Base-by-base conservation (phyloP, 345 rosid species). In the Lepidium africanum region DNA sequence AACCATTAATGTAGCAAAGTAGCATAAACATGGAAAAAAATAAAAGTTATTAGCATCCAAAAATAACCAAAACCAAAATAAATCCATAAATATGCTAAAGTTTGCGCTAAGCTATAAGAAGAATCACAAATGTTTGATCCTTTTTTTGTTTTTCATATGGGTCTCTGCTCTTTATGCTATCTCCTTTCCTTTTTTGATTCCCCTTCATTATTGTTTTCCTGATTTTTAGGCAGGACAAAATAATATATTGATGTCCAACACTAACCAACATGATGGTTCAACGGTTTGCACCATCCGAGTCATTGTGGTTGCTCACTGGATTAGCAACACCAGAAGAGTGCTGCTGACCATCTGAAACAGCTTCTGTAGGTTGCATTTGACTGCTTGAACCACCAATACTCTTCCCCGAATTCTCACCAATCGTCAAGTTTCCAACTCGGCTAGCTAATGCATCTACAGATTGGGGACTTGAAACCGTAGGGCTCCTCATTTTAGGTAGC, bases 71-170 rank as follows among this genome's bases (percentile, higher is more conserved):
- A 63, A 39, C 63, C 64, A 32, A 38, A 58, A 56, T 10, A 59
- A 33, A n/a, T n/a, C 56, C 63, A 74, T 67, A 74, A 67, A 60
- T 47, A 67, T 61, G 43, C 46, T 50, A 67, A 74, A 52, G 61
- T 66, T 36, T 50, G 49, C 10, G 62, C 67, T 73, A 73, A 30
- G 67, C 67, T 73, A 30, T 30, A 30, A 59, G 36, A 62, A 67
- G 68, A 67, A 60, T 67, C 73, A 67, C 27, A 46, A 67, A 59
- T 52, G 78, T 74, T 67, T 74, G 73, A 74, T 74, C 30, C 69
- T 39, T 61, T 74, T 45, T 36, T 47, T 36, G 33, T 9, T 39
- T 38, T 32, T 48, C 15, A 42, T 56, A 59, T 33, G 47, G 21
- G 72, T 59, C 73, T 73, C 62, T 59, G 25, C 43, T 58, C 37